Evolutionary conservation across 805 yeast genomes (phyloP).

Genomic region (Candida odintsovae): DNA sequence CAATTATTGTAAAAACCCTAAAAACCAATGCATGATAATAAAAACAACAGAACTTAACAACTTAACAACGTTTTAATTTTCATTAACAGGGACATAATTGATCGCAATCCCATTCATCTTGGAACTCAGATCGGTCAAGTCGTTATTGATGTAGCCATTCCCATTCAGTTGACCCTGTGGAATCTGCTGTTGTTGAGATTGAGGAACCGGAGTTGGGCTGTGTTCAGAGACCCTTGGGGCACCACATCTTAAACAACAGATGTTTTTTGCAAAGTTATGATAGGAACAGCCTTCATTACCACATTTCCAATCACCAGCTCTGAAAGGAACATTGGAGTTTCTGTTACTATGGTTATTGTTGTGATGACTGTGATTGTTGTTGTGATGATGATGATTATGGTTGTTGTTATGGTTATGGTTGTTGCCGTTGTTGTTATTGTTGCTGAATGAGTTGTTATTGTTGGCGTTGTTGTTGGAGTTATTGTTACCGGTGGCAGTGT

Average conservation of each 20-base stretch:
- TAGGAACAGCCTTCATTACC: conserved; percentile 70
- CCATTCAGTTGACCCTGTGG: neutral
- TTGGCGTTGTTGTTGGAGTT: conserved; percentile 7
- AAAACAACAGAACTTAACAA: neutral
- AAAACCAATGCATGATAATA: neutral
- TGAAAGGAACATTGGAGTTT: conserved; percentile 70
- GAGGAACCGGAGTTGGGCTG: conserved; percentile 1
- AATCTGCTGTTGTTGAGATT: conserved; percentile 6
- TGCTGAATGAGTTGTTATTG: conserved; percentile 3
- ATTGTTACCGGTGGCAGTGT: conserved; percentile 12
- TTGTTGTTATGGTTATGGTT: conserved; percentile 4
- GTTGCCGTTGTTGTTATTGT: conserved; percentile 5
- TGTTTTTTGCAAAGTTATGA: conserved; percentile 89
- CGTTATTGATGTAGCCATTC: conserved; percentile 1
- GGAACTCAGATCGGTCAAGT: conserved; percentile 14
- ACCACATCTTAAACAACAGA: conserved; percentile 84
- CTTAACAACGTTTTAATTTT: neutral
- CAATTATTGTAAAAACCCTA: neutral
- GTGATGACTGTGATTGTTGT: conserved; percentile 11
- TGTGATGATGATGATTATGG: conserved; percentile 18
- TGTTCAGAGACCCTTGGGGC: conserved; percentile 44
- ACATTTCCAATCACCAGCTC: conserved; percentile 98
- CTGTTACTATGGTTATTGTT: conserved; percentile 15
- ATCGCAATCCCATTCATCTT: conserved; percentile 17
- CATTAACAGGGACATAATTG: conserved; percentile 5